Conservation (phyloP, 2,329 filamentous ascomycete genomes). For the Fusarium sp. region DNA sequence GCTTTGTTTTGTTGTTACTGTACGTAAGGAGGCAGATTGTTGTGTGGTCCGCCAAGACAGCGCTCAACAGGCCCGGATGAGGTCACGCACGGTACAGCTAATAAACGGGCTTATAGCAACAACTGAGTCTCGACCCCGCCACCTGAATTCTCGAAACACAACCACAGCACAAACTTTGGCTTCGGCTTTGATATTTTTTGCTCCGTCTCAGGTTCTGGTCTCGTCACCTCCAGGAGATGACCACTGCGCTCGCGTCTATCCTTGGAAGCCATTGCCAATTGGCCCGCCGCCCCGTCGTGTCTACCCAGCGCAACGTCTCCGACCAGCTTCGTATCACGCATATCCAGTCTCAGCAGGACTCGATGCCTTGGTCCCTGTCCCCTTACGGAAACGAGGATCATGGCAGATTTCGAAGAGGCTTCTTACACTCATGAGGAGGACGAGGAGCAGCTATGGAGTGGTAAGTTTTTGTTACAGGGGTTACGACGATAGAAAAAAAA, state of each 20-base stretch:
- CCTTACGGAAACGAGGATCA: slow-evolving; percentile 49
- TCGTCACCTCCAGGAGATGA: slow-evolving; percentile 34
- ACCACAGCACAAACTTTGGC: slow-evolving; percentile 18
- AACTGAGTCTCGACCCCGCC: slow-evolving; percentile 39
- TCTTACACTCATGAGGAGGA: slow-evolving; percentile 77
- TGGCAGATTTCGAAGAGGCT: slow-evolving; percentile 69
- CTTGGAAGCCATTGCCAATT: slow-evolving; percentile 30
- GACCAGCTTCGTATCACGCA: slow-evolving; percentile 8
- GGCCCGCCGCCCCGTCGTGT: slow-evolving; percentile 26
- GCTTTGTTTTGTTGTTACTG: neutral
- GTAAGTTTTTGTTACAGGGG: slow-evolving; percentile 56
- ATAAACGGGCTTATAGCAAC: slow-evolving; percentile 24
- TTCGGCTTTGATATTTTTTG: slow-evolving; percentile 12
- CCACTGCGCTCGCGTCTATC: slow-evolving; percentile 18
- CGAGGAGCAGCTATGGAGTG: slow-evolving; percentile 89
- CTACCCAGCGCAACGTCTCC: slow-evolving; percentile 10
- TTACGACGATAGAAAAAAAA: neutral
- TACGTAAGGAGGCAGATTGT: neutral
- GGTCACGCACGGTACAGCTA: slow-evolving; percentile 40
- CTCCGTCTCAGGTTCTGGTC: slow-evolving; percentile 2
- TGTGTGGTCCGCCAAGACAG: slow-evolving; percentile 33
- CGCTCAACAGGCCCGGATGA: slow-evolving; percentile 32
- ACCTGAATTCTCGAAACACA: slow-evolving; percentile 36
- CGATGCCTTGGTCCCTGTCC: slow-evolving; percentile 48
- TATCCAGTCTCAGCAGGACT: slow-evolving; percentile 35